phyloP scores from a whole-genome alignment of 306 rosid species.

The Spatholobus suberectus region DNA sequence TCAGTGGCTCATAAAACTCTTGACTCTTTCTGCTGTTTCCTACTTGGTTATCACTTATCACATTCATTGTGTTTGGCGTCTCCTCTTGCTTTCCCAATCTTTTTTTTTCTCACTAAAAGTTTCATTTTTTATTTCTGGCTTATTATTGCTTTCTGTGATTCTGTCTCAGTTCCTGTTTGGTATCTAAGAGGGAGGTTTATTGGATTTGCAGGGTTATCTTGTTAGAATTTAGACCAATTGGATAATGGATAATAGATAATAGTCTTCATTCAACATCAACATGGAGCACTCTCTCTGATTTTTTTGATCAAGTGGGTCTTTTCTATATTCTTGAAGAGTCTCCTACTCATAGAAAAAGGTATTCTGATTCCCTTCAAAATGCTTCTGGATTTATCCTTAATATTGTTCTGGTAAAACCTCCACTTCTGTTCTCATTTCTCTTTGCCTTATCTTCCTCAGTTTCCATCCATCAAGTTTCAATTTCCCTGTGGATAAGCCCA shows the following conservation, averaged over 20 bases:
- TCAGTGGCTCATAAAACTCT: slow-evolving; percentile 40
- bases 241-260: slow-evolving; percentile 26
- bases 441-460: slow-evolving; percentile 44
- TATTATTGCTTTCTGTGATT: slow-evolving; percentile 9
- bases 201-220: slow-evolving; percentile 37
- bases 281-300: slow-evolving; percentile 42
- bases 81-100: slow-evolving; percentile 43
- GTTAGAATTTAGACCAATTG: slow-evolving; percentile 30
- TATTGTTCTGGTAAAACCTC: slow-evolving; percentile 52
- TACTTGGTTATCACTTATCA: slow-evolving; percentile 37
- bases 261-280: slow-evolving; percentile 38
- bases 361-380: slow-evolving; percentile 79
- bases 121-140: slow-evolving; percentile 27
- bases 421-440: slow-evolving; percentile 42
- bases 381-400: slow-evolving; percentile 61
- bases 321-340: slow-evolving; percentile 67
- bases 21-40: slow-evolving; percentile 45
- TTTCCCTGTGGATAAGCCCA: not conserved
- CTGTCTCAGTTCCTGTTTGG: not conserved
- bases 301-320: slow-evolving; percentile 59
- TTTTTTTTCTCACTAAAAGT: slow-evolving; percentile 20
- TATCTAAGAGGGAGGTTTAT: slow-evolving; percentile 33
- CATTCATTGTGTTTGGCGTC: slow-evolving; percentile 33
- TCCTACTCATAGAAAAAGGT: slow-evolving; percentile 40
- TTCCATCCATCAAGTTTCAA: slow-evolving; percentile 21